Evolutionary conservation across 2,329 filamentous ascomycete species (phyloP).

Genomic region (Aureobasidium sp.): DNA sequence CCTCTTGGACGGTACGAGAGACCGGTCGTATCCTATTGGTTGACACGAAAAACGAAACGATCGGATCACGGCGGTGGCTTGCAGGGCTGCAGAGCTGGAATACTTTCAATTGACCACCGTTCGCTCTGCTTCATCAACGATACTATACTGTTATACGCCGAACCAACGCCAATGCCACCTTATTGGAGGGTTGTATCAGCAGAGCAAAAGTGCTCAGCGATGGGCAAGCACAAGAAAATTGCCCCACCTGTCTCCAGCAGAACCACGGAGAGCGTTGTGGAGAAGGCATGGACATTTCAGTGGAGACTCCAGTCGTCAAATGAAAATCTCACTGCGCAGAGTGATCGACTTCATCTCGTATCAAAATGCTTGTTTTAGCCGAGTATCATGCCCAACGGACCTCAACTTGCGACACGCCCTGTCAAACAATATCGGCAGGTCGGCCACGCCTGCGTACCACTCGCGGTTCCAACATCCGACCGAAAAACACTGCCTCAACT

Average conservation of each 20-base stretch:
- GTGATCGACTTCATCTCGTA: neutral
- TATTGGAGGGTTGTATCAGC: neutral
- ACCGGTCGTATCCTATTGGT: neutral
- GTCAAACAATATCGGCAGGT: neutral
- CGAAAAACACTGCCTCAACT: neutral
- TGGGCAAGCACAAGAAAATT: neutral
- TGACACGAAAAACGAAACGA: neutral
- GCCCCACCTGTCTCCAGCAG: neutral
- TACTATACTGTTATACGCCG: neutral
- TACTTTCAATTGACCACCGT: neutral
- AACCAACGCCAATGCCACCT: neutral
- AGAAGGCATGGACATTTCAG: neutral
- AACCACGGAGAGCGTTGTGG: neutral
- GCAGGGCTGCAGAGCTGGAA: neutral
- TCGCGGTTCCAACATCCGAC: neutral
- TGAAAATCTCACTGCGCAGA: neutral
- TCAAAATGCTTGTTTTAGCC: conserved; percentile 10
- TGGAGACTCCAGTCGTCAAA: conserved; percentile 1
- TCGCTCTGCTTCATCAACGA: neutral
- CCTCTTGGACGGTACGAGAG: neutral
- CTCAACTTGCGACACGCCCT: neutral
- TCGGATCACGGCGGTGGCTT: conserved; percentile 11
- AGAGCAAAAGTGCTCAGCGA: neutral
- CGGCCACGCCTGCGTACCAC: neutral
- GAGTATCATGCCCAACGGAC: neutral